Conservation (phyloP, 192 early-diverging fungal genomes). For the Coemansia sp. region DNA sequence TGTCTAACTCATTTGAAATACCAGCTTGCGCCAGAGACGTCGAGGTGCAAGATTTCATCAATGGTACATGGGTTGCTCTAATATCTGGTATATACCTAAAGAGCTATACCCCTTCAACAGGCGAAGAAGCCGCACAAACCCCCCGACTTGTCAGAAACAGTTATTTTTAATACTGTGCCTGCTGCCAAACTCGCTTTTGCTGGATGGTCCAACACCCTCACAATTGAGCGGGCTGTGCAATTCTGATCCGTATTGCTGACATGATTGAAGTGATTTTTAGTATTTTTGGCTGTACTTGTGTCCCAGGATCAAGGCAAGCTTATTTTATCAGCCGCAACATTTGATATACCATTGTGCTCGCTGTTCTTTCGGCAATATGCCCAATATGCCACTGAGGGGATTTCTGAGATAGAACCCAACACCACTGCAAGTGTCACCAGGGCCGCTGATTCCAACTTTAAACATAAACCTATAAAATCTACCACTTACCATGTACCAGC, state of each 20-base stretch:
- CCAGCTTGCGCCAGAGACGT: constrained; percentile 26
- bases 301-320: constrained; percentile 79
- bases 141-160: constrained; percentile 60
- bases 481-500: constrained; percentile 66
- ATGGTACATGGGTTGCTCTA: constrained; percentile 64
- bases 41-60: constrained; percentile 66
- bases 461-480: constrained; percentile 49
- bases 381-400: constrained; percentile 62
- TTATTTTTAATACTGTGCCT: constrained; percentile 68
- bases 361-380: constrained; percentile 78
- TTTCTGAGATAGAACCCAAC: constrained; percentile 39
- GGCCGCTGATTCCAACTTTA: constrained; percentile 44
- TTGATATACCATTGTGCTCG: constrained; percentile 64
- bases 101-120: constrained; percentile 70
- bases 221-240: constrained; percentile 46
- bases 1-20: constrained; percentile 8
- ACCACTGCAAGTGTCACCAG: constrained; percentile 4
- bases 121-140: constrained; percentile 57
- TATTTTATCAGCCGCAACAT: constrained; percentile 55
- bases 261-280: constrained; percentile 52
- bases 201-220: constrained; percentile 59
- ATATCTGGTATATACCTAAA: constrained; percentile 55
- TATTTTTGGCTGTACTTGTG: constrained; percentile 61
- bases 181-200: constrained; percentile 65
- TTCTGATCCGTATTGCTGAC: constrained; percentile 64